Evolutionary conservation across 1,284 basidiomycete genomes (phyloP).

Genomic region (Rhodotorula sp.): DNA sequence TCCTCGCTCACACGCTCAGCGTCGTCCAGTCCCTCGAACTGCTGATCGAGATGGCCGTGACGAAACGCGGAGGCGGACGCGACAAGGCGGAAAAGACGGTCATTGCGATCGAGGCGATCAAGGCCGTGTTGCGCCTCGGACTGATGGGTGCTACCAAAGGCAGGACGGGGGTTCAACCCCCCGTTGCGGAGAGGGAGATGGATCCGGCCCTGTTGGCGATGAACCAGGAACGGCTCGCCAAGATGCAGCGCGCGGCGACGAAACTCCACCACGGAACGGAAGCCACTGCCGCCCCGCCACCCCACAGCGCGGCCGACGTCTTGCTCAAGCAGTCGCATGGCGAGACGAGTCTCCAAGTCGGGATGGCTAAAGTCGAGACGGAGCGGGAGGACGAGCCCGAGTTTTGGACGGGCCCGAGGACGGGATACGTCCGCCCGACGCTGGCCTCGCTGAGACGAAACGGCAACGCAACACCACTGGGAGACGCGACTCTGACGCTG

Average conservation of each 20-base stretch:
- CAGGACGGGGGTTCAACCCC: slow-evolving; percentile 48
- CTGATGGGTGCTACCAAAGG: slow-evolving; percentile 48
- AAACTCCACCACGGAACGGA: neutral
- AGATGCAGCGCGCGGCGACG: slow-evolving; percentile 7
- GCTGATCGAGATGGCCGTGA: slow-evolving; percentile 50
- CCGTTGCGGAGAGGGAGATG: slow-evolving; percentile 45
- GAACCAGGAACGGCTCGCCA: slow-evolving; percentile 22
- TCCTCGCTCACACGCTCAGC: slow-evolving; percentile 46
- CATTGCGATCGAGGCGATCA: slow-evolving; percentile 50
- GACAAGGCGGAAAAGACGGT: slow-evolving; percentile 49
- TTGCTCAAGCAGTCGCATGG: slow-evolving; percentile 12
- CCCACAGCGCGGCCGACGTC: slow-evolving; percentile 31
- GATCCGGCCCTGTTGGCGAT: slow-evolving; percentile 41
- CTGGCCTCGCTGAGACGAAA: slow-evolving; percentile 32
- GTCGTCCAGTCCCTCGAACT: slow-evolving; percentile 49
- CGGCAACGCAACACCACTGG: slow-evolving; percentile 1
- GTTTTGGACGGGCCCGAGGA: slow-evolving; percentile 43
- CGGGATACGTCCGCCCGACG: slow-evolving; percentile 37
- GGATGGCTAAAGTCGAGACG: neutral
- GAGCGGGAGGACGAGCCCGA: slow-evolving; percentile 17
- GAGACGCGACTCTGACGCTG: slow-evolving; percentile 9
- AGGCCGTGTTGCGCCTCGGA: slow-evolving; percentile 48
- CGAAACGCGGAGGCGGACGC: slow-evolving; percentile 44
- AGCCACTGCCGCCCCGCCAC: neutral
- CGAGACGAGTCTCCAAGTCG: slow-evolving; percentile 9